A percentile compares a stretch with the other conserved stretches of the same genome.
Evolutionary conservation across 1,284 basidiomycete genomes (phyloP).

Genomic region (Tilletia setariae): DNA sequence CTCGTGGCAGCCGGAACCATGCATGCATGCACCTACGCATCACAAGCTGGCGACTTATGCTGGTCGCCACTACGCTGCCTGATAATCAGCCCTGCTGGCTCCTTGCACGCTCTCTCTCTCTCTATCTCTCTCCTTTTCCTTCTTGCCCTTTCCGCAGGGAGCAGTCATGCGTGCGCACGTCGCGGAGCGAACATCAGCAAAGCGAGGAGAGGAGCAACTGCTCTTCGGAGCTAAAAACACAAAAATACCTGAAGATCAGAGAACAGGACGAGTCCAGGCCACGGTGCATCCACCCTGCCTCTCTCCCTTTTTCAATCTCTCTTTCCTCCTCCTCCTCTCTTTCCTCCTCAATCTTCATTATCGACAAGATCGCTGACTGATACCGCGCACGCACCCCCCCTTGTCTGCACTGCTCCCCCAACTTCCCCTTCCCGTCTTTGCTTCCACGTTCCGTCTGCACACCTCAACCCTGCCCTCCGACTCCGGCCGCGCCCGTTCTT

Average conservation of each 20-base stretch:
- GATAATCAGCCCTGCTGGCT: slow-evolving; percentile 33
- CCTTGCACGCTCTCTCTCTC: not conserved
- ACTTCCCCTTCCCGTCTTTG: slow-evolving; percentile 37
- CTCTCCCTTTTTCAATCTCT: slow-evolving; percentile 28
- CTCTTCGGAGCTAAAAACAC: too few species aligned
- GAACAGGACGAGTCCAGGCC: too few species aligned
- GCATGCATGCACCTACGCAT: too few species aligned
- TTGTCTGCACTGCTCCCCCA: slow-evolving; percentile 21
- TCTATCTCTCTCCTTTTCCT: not conserved
- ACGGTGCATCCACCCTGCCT: not conserved
- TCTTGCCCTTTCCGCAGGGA: slow-evolving; percentile 1
- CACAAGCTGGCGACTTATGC: too few species aligned
- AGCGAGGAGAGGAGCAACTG: too few species aligned
- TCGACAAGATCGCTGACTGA: slow-evolving; percentile 12
- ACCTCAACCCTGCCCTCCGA: not conserved
- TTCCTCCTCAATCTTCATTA: slow-evolving; percentile 35
- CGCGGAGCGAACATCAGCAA: too few species aligned
- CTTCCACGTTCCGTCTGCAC: slow-evolving; percentile 24
- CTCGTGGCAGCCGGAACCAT: too few species aligned
- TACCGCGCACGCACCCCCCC: slow-evolving; percentile 9
- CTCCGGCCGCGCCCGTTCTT: not conserved
- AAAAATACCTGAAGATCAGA: too few species aligned
- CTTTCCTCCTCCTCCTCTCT: slow-evolving; percentile 22
- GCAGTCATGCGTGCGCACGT: not conserved
- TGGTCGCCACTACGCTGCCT: slow-evolving; percentile 20